phyloP scores from a whole-genome alignment of 345 rosid genomes.

The Raphanus raphanistrum region DNA sequence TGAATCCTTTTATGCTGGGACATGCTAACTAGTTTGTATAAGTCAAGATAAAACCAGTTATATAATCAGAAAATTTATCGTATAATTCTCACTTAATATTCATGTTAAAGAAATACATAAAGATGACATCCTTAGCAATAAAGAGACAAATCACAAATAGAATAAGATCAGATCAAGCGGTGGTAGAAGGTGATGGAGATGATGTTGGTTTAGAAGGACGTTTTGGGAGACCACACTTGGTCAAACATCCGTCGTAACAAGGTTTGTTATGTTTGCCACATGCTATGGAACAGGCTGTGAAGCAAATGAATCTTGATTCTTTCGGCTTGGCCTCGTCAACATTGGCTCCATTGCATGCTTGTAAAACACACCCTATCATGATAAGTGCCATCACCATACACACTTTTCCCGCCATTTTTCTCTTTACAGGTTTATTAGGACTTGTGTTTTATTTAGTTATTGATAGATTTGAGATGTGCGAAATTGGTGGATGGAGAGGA shows the following conservation, averaged over 20 bases:
- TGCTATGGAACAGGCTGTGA: conserved; percentile 24
- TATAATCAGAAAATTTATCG: neutral
- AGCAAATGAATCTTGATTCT: conserved; percentile 9
- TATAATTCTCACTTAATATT: neutral
- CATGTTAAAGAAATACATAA: neutral
- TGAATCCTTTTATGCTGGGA: neutral
- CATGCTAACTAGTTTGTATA: neutral
- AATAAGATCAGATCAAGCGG: neutral
- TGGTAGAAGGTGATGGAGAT: neutral
- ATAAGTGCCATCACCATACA: conserved; percentile 21
- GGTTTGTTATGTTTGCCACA: conserved; percentile 34
- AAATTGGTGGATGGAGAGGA: neutral
- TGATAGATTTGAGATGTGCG: neutral
- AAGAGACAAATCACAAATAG: neutral
- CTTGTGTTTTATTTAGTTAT: neutral
- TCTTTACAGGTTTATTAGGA: neutral
- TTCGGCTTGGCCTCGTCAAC: neutral
- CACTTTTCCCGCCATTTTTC: conserved; percentile 28
- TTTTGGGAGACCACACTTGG: conserved; percentile 30
- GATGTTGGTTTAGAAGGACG: neutral
- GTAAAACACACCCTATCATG: conserved; percentile 18
- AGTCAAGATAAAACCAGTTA: neutral
- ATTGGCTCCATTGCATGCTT: conserved; percentile 25
- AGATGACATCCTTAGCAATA: neutral
- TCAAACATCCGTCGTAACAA: conserved; percentile 32